These are phyloP conservation scores for Ascoidea tarda DNA, from an alignment of 805 yeast genomes.

Conservation along the genomic window DNA sequence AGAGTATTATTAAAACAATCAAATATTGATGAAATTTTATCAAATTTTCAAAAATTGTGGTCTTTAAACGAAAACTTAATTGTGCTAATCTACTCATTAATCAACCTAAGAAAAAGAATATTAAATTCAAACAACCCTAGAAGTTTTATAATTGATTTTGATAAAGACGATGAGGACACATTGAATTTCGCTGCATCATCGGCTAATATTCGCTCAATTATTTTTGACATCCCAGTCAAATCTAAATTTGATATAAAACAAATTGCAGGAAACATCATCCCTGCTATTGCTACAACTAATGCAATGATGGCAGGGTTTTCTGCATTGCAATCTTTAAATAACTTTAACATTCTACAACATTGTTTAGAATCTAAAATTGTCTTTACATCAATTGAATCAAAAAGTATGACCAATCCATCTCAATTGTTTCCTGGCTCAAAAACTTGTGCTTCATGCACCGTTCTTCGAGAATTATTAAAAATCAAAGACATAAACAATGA, in stretches of 20 bases:
- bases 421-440: constrained; percentile 47
- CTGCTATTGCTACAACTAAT: constrained; percentile 96
- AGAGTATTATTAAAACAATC: too few species aligned
- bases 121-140: constrained; percentile 3
- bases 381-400: constrained; percentile 37
- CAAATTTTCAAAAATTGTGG: not conserved
- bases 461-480: constrained; percentile 35
- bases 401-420: constrained; percentile 54
- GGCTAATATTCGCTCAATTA: constrained; percentile 58
- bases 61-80: constrained; percentile 35
- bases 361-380: constrained; percentile 28
- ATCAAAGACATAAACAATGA: constrained; percentile 17
- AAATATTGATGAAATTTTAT: not conserved
- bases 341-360: constrained; percentile 18
- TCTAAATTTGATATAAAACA: constrained; percentile 82
- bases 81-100: constrained; percentile 34
- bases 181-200: constrained; percentile 78
- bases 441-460: constrained; percentile 54
- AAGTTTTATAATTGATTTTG: constrained; percentile 40
- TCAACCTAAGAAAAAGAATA: constrained; percentile 17
- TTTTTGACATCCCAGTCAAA: constrained; percentile 57
- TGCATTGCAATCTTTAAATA: constrained; percentile 50
- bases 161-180: constrained; percentile 91
- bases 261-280: constrained; percentile 95
- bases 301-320: constrained; percentile 90